Evolutionary conservation across 257 asterid species (phyloP), one percentile per base, ranked within the genome.

Genomic region (Plantago major): DNA sequence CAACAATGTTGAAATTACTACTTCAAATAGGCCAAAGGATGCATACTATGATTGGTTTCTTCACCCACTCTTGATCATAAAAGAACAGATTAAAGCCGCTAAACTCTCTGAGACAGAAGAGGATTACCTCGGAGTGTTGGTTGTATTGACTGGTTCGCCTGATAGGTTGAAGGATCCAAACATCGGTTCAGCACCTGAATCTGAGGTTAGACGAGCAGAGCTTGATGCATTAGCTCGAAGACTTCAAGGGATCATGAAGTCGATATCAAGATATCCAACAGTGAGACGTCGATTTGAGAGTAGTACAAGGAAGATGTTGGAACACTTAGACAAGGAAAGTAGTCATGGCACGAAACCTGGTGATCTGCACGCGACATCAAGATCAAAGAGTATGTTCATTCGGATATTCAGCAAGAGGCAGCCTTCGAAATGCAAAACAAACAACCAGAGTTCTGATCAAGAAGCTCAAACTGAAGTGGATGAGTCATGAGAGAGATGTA

Each of bases 171-270:
- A 82, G 68, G 75, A 63, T 56, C 64, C 82, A 2, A 75, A 77
- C 60, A 65, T 73, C 3, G 82, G 75, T 52, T 58, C 70, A 0
- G 83, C 77, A 10, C 95, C 96, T 42, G 81, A 75, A 38, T 73
- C 86, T 12, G 95, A 88, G 72, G 77, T 82, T 42, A 76, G 90
- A 71, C 95, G 76, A 58, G 98, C 95, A 16, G 95, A 86, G 67
- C 80, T 91, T 56, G 82, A 84, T 66, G 98, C 93, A 11, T 64
- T 91, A 66, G 95, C 97, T 58, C 83, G 95, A 71, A 91, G 98
- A 97, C 86, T 93, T 65, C 84, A 75, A 66, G 97, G 99, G 64
- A 93, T 93, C 70, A 93, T 95, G 2, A 87, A 81, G 73, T 83
- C 95, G 1, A 79, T 93, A 74, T 77, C 93, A n/a, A 83, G 97